phyloP scores from a whole-genome alignment of 306 rosid genomes.

The Dryas alaskensis region DNA sequence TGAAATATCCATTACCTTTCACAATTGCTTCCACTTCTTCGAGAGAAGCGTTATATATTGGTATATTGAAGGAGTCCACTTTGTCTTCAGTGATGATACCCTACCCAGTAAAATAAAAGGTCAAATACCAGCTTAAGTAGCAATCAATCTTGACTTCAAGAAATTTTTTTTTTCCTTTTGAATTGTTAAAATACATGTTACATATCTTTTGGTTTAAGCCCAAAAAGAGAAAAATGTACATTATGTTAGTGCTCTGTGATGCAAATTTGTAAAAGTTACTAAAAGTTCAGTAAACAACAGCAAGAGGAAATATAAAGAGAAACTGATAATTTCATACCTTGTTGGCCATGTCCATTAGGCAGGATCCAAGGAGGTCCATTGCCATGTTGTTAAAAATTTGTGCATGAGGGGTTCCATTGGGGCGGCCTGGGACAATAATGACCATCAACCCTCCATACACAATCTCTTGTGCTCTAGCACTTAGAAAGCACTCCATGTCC shows the following conservation, averaged over 20 bases:
- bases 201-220: too few relatives aligned
- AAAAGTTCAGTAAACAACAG: too few relatives aligned
- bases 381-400: not conserved
- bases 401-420: not conserved
- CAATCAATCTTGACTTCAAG: too few relatives aligned
- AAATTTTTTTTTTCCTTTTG: too few relatives aligned
- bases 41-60: not conserved
- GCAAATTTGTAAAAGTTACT: too few relatives aligned
- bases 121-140: not conserved
- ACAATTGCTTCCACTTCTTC: conserved; percentile 24
- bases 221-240: too few relatives aligned
- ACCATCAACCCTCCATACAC: conserved; percentile 23
- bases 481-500: conserved; percentile 22
- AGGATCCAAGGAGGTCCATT: not conserved
- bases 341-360: conserved; percentile 20
- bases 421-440: conserved; percentile 5
- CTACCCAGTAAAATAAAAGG: not conserved
- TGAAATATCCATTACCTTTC: conserved; percentile 13
- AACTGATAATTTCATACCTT: not conserved
- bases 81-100: conserved; percentile 20
- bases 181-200: too few relatives aligned
- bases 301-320: not conserved
- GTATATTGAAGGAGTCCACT: conserved; percentile 24
- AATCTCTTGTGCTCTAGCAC: conserved; percentile 24
- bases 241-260: too few relatives aligned